These are phyloP conservation scores for Xylaria curta DNA, from an alignment of 495 filamentous ascomycete genomes.

Conservation along the genomic window DNA sequence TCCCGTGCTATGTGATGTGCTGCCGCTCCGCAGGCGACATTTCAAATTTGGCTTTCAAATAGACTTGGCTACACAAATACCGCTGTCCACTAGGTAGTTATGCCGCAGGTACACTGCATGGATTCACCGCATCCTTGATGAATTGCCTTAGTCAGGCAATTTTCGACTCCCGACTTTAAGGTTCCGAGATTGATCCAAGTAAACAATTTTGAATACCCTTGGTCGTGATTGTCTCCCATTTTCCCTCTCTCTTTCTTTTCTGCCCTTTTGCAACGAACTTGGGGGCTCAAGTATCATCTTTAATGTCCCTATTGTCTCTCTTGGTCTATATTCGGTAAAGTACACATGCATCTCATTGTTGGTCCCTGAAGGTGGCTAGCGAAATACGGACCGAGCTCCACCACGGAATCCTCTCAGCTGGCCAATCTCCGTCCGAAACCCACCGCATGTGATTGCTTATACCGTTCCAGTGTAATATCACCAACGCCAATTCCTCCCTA, in stretches of 20 bases:
- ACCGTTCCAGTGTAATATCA: not conserved
- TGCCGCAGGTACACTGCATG: not conserved
- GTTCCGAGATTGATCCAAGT: not conserved
- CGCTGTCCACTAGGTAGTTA: not conserved
- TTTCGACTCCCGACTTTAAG: not conserved
- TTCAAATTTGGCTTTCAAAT: constrained; percentile 7
- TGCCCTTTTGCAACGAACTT: not conserved
- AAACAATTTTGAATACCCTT: not conserved
- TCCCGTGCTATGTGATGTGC: no score
- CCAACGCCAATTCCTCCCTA: not conserved
- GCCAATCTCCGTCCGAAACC: constrained; percentile 26
- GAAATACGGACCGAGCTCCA: constrained; percentile 9
- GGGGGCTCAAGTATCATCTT: not conserved
- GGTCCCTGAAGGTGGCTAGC: not conserved
- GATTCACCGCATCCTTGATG: not conserved
- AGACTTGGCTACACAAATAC: not conserved
- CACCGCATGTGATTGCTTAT: constrained; percentile 24
- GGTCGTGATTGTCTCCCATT: not conserved
- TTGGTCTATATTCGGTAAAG: not conserved
- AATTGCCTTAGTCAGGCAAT: not conserved
- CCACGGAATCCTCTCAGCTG: constrained; percentile 19
- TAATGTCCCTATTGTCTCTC: not conserved
- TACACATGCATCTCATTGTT: constrained; percentile 6
- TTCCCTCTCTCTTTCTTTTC: not conserved
- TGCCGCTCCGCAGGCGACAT: not conserved